Evolutionary conservation across 306 rosid genomes (phyloP), one percentile per base, ranked within the genome.

Genomic region (Castanopsis chinensis): DNA sequence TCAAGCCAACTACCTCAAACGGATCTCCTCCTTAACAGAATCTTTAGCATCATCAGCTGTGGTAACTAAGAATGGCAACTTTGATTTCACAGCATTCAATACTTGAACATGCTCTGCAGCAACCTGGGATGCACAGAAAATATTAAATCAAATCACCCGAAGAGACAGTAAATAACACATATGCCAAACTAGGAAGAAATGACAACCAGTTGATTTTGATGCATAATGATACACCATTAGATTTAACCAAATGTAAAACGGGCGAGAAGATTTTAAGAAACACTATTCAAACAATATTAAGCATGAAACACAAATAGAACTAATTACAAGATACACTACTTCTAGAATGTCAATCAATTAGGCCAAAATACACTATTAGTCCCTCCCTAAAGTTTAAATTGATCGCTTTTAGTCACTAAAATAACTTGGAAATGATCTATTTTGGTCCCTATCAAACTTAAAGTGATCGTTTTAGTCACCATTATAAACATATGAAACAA

Each of bases 31-130:
- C 87, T 92, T 95, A 32, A 81, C 86, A 69, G 92, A 85, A 68
- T 93, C 98, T 71, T 90, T 95, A 60, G 97, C 93, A 75, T 91
- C 96, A 54, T 91, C 94, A 28, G 82, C 85, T 11, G 97, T 90
- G 25, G 99, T 95, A 80, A 95, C 90, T 82, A 91, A 75, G 82
- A 95, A 95, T 32, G 98, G 99, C 73, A 92, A 76, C 89, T 91
- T 95, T 6, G 85, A 70, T 79, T 90, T 90, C 83, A 92, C 97
- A 56, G 92, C 85, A 82, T 92, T 92, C 76, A 95, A 84, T 43
- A 95, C 87, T 45, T 80, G 97, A 86, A 91, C 98, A 80, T 79
- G 81, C 76, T 86, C 89, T 15, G 98, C 99, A 60, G 97, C 93
- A 90, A 95, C 88, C 96, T 92, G 82, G 69, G 52, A 82, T 55